Conservation (phyloP, 345 rosid genomes). For the Aegle marmelos region DNA sequence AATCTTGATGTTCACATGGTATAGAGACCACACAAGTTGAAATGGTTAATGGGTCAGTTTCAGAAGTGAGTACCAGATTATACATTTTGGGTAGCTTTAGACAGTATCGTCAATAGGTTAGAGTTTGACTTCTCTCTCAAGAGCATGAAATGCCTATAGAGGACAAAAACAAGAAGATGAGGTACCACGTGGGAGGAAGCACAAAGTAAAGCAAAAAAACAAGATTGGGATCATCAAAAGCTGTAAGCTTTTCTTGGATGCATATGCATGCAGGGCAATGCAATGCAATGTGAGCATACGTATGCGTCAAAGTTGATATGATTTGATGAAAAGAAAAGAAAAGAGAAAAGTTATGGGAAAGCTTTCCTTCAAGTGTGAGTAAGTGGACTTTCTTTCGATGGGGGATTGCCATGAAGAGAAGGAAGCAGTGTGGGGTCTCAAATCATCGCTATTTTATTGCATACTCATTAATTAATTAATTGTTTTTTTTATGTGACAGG, state of each 20-base stretch:
- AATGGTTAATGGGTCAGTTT: constrained; percentile 36
- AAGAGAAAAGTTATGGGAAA: constrained; percentile 5
- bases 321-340: not conserved
- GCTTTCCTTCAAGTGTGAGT: constrained; percentile 30
- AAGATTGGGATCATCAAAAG: constrained; percentile 23
- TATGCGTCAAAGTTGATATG: no score
- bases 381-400: constrained; percentile 45
- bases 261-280: no score
- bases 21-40: not conserved
- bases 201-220: constrained; percentile 24
- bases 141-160: constrained; percentile 12
- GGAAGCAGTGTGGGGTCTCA: constrained; percentile 37
- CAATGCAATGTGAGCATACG: no score
- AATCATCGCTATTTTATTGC: constrained; percentile 9
- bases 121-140: constrained; percentile 32
- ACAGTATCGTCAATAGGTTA: constrained; percentile 38
- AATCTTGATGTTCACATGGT: not conserved
- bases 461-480: not conserved
- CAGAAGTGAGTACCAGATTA: not conserved
- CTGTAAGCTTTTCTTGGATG: constrained; percentile 10
- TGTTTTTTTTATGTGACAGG: not conserved
- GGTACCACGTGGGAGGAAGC: constrained; percentile 25
- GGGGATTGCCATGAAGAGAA: constrained; percentile 54
- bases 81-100: constrained; percentile 25
- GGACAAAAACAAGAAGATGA: constrained; percentile 5